Base-by-base conservation (phyloP, 1,284 basidiomycete species). In the Pseudozyma thailandica region DNA sequence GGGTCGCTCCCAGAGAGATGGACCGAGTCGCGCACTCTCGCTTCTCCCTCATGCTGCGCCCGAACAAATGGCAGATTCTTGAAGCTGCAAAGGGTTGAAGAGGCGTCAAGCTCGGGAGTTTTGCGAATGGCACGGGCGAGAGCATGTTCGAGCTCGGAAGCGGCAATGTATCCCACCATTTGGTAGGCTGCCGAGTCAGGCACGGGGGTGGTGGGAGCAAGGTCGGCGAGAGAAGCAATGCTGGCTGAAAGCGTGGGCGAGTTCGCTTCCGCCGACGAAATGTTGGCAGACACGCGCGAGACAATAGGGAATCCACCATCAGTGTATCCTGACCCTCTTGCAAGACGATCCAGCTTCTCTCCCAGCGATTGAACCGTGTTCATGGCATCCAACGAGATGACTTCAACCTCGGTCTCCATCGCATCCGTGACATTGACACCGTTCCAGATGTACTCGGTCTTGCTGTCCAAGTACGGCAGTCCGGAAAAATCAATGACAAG, bases 111-210 rank as follows among this genome's bases (percentile, higher is more conserved):
- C 33, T 65, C 72, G 1, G 46, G 30, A 15, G 60, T 48, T 9
- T 55, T 27, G 15, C 52, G 59, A 3, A 58, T 35, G 2, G 62
- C 52, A 2, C 52, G 38, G 2, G 55, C 47, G 0, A 79, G 54
- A 4, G 92, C 93, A 83, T 97, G 93, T 78, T 96, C 93, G 26
- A 98, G 87, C 83, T 98, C 95, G 79, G 90, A 93, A 30, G 90
- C 88, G 0, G 93, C 93, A 64, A 98, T 91, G 83, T 94, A 95
- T 3, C 94, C 95, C n/a, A 93, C 87, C 86, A 96, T 87, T 38
- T 91, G 87, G 71, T 87, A 57, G 8, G 54, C 31, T 71, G 31
- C 21, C 12, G 48, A 8, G 13, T 28, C 25, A 4, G 21, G 30
- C 13, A 31, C 18, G 6, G 35, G 27, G 6, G 28, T 6, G 84